phyloP scores from a whole-genome alignment of 345 rosid genomes.

The Gossypium bickii region DNA sequence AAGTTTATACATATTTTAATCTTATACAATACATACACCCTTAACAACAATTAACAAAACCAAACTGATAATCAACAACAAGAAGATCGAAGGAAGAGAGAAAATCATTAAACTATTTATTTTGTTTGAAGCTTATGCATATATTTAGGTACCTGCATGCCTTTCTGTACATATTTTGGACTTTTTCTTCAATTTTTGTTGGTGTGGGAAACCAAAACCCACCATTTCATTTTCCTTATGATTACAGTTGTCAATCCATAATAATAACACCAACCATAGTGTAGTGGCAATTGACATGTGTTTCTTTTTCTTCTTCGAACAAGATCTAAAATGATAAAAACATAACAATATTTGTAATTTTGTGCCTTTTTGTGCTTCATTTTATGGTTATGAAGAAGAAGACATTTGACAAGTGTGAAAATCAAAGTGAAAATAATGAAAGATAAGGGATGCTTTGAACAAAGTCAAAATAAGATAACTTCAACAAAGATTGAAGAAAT shows the following conservation, averaged over 20 bases:
- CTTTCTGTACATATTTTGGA: conserved; percentile 29
- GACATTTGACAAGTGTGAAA: not conserved
- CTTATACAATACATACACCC: too few relatives aligned
- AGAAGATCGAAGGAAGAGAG: too few relatives aligned
- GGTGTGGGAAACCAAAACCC: conserved; percentile 26
- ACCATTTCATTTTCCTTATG: conserved; percentile 16
- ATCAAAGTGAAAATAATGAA: too few relatives aligned
- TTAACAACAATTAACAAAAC: too few relatives aligned
- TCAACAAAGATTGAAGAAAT: too few relatives aligned
- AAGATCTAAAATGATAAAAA: not conserved
- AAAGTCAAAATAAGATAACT: too few relatives aligned
- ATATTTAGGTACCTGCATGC: conserved; percentile 21
- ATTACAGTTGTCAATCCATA: conserved; percentile 17
- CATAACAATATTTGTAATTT: too few relatives aligned
- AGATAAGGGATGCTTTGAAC: too few relatives aligned
- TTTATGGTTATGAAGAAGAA: not conserved
- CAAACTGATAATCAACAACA: too few relatives aligned
- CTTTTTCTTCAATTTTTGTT: conserved; percentile 21
- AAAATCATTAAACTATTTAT: too few relatives aligned
- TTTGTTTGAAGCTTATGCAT: not conserved
- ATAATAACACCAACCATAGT: not conserved
- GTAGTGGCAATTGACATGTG: not conserved
- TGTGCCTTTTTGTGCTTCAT: not conserved
- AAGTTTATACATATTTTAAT: too few relatives aligned
- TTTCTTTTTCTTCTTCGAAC: not conserved